Evolutionary conservation across 805 yeast species (phyloP).

Genomic region (Clavispora phyllophila): DNA sequence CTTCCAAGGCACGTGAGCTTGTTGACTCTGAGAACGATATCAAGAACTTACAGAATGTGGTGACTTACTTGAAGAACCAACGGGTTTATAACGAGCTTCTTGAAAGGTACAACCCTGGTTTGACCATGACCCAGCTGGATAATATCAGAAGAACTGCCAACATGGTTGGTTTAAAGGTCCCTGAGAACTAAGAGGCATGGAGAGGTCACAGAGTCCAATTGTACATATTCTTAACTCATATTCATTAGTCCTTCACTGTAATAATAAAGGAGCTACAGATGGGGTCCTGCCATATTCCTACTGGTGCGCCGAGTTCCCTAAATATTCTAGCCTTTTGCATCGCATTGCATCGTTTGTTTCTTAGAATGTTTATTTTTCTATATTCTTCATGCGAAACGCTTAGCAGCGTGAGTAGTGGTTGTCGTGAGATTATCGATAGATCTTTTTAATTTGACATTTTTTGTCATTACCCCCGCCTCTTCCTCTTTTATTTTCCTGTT

Average conservation of each 20-base stretch:
- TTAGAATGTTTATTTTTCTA: slow-evolving; percentile 6
- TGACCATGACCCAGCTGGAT: slow-evolving; percentile 71
- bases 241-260: no score
- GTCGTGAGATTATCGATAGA: slow-evolving; percentile 6
- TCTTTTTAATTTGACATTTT: slow-evolving; percentile 28
- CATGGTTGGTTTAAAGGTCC: slow-evolving; percentile 72
- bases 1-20: slow-evolving; percentile 1
- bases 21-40: slow-evolving; percentile 9
- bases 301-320: no score
- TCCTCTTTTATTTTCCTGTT: slow-evolving; percentile 26
- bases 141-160: slow-evolving; percentile 76
- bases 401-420: neutral
- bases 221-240: neutral
- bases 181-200: slow-evolving; percentile 16
- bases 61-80: slow-evolving; percentile 63
- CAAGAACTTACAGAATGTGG: slow-evolving; percentile 51
- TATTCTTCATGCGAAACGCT: neutral
- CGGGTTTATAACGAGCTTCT: slow-evolving; percentile 71
- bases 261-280: no score
- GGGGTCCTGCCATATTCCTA: no score
- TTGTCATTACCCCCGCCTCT: slow-evolving; percentile 21
- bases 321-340: no score
- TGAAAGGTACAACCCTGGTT: slow-evolving; percentile 84
- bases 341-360: no score
- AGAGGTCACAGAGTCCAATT: neutral